Evolutionary conservation across 2,329 filamentous ascomycete species (phyloP), one percentile per base, ranked within the genome.

Genomic region (Ophiocordyceps sinensis): DNA sequence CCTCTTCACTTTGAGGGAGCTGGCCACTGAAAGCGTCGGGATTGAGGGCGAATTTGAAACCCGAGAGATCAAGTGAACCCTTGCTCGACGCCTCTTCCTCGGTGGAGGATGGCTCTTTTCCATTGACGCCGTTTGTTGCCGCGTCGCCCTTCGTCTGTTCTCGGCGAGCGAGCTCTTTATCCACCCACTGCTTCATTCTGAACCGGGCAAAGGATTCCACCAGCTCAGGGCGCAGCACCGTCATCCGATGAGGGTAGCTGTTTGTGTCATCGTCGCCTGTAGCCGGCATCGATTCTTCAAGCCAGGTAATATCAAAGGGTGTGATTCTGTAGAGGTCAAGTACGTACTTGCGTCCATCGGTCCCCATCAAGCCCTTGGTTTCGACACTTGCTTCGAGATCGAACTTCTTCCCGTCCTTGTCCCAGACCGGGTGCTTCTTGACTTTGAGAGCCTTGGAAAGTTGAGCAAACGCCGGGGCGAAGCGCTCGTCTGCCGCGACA

Each of bases 381-480:
- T 98, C 91, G 13, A 98, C 88, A 53, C 88, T 96, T 34, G 85
- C 86, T 61, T 96, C 89, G 4, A 98, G 71, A 46, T 95, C 86
- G 53, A 94, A 87, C 46, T 82, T 78, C 63, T 87, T 83, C 50
- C 80, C 78, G 52, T 94, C 85, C 71, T 96, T 96, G 63, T 98
- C 91, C 91, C 91, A 98, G 4, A 98, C 93, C 36, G 87, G 71
- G 59, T 98, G 91, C 64, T 83, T 83, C 74, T 96, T 96, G 44
- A 95, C 84, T 50, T 82, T 84, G 53, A 96, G 73, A 3, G 86
- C 77, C 63, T 89, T 87, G 36, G 89, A 95, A 28, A 98, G 74
- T 66, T 93, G 87, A 56, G 85, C 79, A 53, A 98, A 98, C 10
- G 85, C 73, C 26, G 82, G 68, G 1, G 78, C 77, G 53, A 98